Conservation (phyloP, 768 basidiomycete genomes). For the Kwoniella sp. region DNA sequence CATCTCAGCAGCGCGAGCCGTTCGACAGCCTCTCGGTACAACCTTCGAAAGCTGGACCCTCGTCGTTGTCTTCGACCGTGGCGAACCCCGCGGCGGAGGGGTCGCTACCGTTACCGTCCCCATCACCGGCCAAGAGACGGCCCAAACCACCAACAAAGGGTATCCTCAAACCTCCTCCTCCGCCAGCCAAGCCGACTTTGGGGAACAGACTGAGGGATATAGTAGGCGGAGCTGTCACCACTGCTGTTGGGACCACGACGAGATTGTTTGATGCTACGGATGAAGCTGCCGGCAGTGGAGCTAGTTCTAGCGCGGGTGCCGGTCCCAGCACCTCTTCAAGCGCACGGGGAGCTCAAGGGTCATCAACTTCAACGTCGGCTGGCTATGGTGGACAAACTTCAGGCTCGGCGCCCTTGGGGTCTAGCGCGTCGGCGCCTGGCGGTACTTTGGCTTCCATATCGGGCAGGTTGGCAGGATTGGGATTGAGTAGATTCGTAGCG, state of each 20-base stretch:
- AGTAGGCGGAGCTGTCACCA: conserved; percentile 38
- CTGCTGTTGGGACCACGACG: conserved; percentile 21
- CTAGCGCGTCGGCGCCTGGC: conserved; percentile 28
- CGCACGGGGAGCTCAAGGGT: neutral
- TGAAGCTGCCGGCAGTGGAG: conserved; percentile 1
- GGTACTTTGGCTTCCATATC: conserved; percentile 47
- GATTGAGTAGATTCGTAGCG: conserved; percentile 40
- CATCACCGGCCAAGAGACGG: conserved; percentile 42
- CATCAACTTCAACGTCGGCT: neutral
- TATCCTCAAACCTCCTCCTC: conserved; percentile 56
- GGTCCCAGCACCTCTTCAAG: conserved; percentile 21
- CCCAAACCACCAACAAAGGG: conserved; percentile 55
- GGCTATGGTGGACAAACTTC: conserved; percentile 1
- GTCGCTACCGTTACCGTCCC: neutral
- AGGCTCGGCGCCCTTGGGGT: conserved; percentile 10
- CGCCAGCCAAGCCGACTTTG: conserved; percentile 53
- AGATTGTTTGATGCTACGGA: conserved; percentile 27
- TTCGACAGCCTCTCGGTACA: neutral
- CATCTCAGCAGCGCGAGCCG: neutral
- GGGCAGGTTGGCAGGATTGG: conserved; percentile 44
- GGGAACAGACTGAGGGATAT: conserved; percentile 52
- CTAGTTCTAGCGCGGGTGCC: conserved; percentile 14
- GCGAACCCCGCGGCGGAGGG: neutral
- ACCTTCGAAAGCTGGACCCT: neutral
- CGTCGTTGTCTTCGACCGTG: neutral